Conservation (phyloP, 1,139 yeast genomes). For the Hanseniaspora gamundiae region DNA sequence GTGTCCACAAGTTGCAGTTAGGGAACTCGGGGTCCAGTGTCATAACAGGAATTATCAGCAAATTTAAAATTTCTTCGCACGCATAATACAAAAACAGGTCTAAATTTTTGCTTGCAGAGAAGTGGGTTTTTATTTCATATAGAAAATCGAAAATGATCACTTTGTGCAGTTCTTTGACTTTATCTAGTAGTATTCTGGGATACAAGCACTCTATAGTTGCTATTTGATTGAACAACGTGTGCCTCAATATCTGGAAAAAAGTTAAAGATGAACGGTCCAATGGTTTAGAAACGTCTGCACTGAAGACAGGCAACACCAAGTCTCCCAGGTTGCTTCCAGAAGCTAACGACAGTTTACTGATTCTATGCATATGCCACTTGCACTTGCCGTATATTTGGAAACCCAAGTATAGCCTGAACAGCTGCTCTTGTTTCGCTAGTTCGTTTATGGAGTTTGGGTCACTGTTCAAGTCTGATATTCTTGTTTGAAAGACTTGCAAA, state of each 20-base stretch:
- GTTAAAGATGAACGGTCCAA: neutral
- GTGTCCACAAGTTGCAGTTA: constrained; percentile 7
- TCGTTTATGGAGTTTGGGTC: constrained; percentile 4
- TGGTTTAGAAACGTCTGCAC: neutral
- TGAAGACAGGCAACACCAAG: neutral
- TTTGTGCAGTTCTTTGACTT: constrained; percentile 1
- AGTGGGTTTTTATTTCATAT: neutral
- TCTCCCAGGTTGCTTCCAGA: neutral
- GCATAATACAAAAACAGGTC: constrained; percentile 2
- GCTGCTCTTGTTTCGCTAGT: constrained; percentile 8
- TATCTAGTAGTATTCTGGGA: neutral
- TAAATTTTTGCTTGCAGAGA: neutral
- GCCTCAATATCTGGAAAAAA: neutral
- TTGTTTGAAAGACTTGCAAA: constrained; percentile 17
- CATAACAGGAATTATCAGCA: neutral
- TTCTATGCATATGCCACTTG: neutral
- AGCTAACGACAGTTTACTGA: neutral
- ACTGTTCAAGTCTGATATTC: constrained; percentile 12
- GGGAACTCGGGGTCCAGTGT: neutral
- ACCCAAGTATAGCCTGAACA: neutral
- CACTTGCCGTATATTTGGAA: neutral
- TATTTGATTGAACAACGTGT: neutral
- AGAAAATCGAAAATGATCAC: constrained; percentile 2
- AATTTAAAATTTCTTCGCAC: constrained; percentile 2
- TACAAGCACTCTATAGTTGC: neutral